Conservation (phyloP, 2,329 filamentous ascomycete species). For the Fusarium camptoceras region DNA sequence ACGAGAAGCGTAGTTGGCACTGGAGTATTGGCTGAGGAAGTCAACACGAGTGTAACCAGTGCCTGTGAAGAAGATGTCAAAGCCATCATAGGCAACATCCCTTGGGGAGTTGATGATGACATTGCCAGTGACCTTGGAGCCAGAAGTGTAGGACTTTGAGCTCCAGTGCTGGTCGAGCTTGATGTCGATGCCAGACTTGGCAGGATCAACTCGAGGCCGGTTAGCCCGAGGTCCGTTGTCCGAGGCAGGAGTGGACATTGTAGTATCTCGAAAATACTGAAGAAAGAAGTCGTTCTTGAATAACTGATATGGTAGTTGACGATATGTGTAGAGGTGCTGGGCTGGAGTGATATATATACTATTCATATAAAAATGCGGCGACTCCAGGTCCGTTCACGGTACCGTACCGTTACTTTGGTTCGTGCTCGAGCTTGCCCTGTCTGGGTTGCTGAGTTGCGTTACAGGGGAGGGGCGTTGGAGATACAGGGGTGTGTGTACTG, state of each 20-base stretch:
- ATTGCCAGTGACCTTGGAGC: constrained; percentile 62
- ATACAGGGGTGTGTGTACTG: constrained; percentile 24
- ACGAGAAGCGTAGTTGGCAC: constrained; percentile 61
- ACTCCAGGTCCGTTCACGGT: constrained; percentile 21
- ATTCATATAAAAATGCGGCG: constrained; percentile 35
- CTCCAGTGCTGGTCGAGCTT: constrained; percentile 65
- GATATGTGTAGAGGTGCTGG: constrained; percentile 25
- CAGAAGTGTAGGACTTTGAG: constrained; percentile 67
- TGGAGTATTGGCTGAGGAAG: constrained; percentile 61
- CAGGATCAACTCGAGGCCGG: constrained; percentile 28
- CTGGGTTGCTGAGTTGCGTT: constrained; percentile 36
- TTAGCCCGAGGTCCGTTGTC: constrained; percentile 42
- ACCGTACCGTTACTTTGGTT: constrained; percentile 43
- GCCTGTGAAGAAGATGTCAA: constrained; percentile 67
- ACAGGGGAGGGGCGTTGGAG: constrained; percentile 33
- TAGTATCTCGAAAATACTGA: constrained; percentile 21
- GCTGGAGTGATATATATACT: constrained; percentile 42
- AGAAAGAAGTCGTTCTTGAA: constrained; percentile 4
- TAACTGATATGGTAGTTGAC: constrained; percentile 30
- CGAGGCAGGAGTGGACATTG: constrained; percentile 44
- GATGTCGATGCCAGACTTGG: constrained; percentile 58
- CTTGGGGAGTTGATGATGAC: constrained; percentile 59
- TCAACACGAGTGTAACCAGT: constrained; percentile 63
- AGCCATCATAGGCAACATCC: constrained; percentile 61
- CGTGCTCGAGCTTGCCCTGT: constrained; percentile 35